Conservation (phyloP, 352 stramenopile species). For the Peronospora destructor region DNA sequence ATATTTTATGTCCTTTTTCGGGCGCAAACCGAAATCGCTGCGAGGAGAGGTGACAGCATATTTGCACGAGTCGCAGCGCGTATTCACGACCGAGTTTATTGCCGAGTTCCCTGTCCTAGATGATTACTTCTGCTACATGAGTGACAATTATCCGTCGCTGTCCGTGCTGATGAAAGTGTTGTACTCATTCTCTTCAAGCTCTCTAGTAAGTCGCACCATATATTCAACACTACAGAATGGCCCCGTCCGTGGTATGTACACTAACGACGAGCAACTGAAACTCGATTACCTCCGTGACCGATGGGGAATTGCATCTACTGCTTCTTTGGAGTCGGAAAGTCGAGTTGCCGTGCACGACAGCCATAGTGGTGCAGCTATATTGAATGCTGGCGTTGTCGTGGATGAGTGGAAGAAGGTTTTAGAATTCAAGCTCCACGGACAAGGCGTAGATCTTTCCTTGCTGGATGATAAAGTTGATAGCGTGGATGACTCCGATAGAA, state of each 20-base stretch:
- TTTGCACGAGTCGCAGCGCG: too few species aligned
- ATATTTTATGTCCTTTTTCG: too few species aligned
- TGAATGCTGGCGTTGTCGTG: conserved; percentile 27
- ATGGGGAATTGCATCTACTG: conserved; percentile 17
- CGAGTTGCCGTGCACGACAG: conserved; percentile 18
- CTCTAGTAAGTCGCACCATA: conserved; percentile 2
- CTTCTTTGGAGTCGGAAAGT: conserved; percentile 6
- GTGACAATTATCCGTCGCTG: conserved; percentile 51
- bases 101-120: conserved; percentile 50
- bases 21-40: too few species aligned
- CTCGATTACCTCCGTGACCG: conserved; percentile 23
- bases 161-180: conserved; percentile 62
- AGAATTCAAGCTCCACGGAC: conserved; percentile 13
- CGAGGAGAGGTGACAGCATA: too few species aligned
- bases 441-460: conserved; percentile 36
- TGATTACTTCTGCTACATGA: conserved; percentile 64
- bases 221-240: conserved; percentile 6
- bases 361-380: conserved; percentile 21
- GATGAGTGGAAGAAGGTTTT: conserved; percentile 33
- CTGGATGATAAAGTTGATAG: conserved; percentile 27
- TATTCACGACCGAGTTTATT: conserved; percentile 43
- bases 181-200: conserved; percentile 38
- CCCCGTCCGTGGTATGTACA: conserved; percentile 6
- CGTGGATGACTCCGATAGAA: conserved; percentile 4
- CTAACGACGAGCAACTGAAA: conserved; percentile 20